Percentiles rank a stretch among this genome's conserved stretches.
Evolutionary conservation across 768 basidiomycete genomes (phyloP).

Genomic region (Exidia glandulosa): DNA sequence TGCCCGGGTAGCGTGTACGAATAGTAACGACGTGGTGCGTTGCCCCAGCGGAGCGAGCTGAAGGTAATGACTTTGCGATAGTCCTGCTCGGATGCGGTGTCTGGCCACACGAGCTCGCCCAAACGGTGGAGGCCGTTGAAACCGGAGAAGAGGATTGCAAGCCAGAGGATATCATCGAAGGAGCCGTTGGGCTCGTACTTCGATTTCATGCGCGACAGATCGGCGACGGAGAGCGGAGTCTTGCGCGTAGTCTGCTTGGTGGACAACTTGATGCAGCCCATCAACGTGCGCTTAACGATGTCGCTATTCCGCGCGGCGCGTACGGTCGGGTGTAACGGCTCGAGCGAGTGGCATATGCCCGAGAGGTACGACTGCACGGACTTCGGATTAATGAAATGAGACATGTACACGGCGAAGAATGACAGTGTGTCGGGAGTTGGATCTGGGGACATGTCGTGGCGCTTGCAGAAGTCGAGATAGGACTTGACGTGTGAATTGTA

Average conservation of each 20-base stretch:
- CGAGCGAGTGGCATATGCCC: conserved; percentile 25
- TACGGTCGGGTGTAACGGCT: conserved; percentile 20
- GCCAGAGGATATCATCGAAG: conserved; percentile 18
- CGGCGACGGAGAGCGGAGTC: conserved; percentile 11
- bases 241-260: conserved; percentile 16
- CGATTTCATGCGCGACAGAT: conserved; percentile 8
- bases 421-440: conserved; percentile 28
- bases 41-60: neutral
- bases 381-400: conserved; percentile 23
- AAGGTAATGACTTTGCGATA: conserved; percentile 4
- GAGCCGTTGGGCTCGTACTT: conserved; percentile 17
- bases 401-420: conserved; percentile 26
- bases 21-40: neutral
- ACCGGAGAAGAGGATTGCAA: conserved; percentile 12
- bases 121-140: conserved; percentile 18
- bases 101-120: conserved; percentile 16
- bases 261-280: conserved; percentile 18
- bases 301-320: conserved; percentile 6
- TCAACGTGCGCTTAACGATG: conserved; percentile 20
- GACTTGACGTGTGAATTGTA: conserved; percentile 23
- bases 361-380: conserved; percentile 28
- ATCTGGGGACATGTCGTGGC: conserved; percentile 22
- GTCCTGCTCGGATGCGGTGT: conserved; percentile 7
- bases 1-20: conserved; percentile 9
- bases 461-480: conserved; percentile 23